These are phyloP conservation scores for Gomphus bonarii DNA, from an alignment of 1,284 basidiomycete species.

Conservation along the genomic window DNA sequence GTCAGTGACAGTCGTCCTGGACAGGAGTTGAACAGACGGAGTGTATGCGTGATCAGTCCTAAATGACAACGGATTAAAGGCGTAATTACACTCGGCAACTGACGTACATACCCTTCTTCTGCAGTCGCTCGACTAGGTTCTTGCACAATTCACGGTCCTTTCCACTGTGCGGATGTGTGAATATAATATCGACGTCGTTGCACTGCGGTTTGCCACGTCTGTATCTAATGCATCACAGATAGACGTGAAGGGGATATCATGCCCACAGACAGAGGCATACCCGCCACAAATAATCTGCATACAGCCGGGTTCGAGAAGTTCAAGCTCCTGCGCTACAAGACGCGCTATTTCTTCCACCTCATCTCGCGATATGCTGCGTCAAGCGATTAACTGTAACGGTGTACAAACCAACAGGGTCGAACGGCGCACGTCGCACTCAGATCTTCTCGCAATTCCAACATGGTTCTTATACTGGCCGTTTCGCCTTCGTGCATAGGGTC, in stretches of 20 bases:
- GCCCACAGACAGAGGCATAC: constrained; percentile 26
- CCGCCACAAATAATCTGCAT: constrained; percentile 62
- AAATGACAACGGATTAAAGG: not conserved
- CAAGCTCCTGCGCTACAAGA: constrained; percentile 47
- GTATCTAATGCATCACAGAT: constrained; percentile 35
- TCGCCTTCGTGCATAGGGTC: constrained; percentile 13
- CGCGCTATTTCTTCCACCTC: constrained; percentile 61
- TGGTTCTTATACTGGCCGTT: constrained; percentile 12
- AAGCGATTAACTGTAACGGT: not conserved
- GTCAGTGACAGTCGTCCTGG: not conserved
- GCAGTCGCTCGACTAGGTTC: constrained; percentile 40
- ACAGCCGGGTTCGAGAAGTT: constrained; percentile 46
- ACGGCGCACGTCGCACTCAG: constrained; percentile 6
- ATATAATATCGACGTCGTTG: constrained; percentile 74
- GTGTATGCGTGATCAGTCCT: constrained; percentile 58
- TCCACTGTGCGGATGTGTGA: constrained; percentile 49
- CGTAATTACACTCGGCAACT: not conserved
- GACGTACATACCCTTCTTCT: constrained; percentile 33
- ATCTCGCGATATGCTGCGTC: constrained; percentile 43
- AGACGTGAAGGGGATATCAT: not conserved
- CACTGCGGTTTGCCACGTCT: constrained; percentile 62
- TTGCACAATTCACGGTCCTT: constrained; percentile 41
- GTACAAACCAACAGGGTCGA: not conserved
- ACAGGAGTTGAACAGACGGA: constrained; percentile 39
- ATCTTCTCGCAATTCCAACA: constrained; percentile 13